These are phyloP conservation scores for Daphne laureola DNA, from an alignment of 441 rosid species.

Conservation along the genomic window DNA sequence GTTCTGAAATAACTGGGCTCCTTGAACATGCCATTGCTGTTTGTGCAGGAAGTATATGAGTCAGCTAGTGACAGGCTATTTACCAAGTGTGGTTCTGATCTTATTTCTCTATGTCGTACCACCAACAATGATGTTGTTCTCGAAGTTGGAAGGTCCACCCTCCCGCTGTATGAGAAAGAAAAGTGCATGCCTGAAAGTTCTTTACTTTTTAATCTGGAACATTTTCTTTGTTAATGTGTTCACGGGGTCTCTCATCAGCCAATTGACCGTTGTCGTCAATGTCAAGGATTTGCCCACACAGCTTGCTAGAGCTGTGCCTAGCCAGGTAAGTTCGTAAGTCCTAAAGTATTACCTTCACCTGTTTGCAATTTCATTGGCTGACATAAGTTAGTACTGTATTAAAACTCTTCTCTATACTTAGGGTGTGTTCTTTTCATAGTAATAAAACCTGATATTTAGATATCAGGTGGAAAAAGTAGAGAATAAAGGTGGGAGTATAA, in stretches of 20 bases:
- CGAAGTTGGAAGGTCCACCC: conserved; percentile 67
- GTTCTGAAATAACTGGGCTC: neutral
- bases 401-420: conserved; percentile 2
- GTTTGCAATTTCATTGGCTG: no score
- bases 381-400: neutral
- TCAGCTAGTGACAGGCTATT: conserved; percentile 77
- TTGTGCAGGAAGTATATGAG: conserved; percentile 47
- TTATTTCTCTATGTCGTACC: conserved; percentile 67
- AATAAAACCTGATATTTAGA: conserved; percentile 3
- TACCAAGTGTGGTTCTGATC: conserved; percentile 83
- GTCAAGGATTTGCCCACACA: conserved; percentile 53
- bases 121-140: conserved; percentile 80
- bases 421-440: neutral
- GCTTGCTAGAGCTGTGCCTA: conserved; percentile 78
- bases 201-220: conserved; percentile 88
- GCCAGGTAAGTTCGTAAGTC: conserved; percentile 46
- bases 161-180: conserved; percentile 75
- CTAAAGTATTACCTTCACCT: conserved; percentile 1
- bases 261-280: conserved; percentile 46
- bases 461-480: conserved; percentile 73
- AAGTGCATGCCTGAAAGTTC: conserved; percentile 75
- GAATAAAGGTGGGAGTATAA: no score
- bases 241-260: conserved; percentile 72
- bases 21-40: conserved; percentile 15
- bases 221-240: conserved; percentile 79